Base-by-base conservation (phyloP, 768 basidiomycete species). In the Xerocomellus dryophilus region DNA sequence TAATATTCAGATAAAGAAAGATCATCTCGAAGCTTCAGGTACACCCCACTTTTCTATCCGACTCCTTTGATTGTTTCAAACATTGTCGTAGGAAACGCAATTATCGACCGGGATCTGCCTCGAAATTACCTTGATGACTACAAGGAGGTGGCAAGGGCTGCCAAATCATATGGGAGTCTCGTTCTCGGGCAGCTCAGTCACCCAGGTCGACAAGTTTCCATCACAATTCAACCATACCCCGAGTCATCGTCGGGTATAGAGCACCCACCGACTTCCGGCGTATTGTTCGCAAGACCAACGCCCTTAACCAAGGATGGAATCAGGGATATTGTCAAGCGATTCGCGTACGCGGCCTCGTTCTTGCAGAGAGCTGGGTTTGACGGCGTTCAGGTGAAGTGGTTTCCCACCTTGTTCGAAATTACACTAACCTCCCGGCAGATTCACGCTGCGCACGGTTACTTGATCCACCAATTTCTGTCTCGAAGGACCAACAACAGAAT, bases 301-400 rank as follows among this genome's bases (percentile, higher is more conserved):
- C 71, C 76, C 1, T 65, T 85, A 34, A 80, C 78, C 0, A 66
- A 64, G 0, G 65, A 62, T 0, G 84, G 84, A 43, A 79, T 85
- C 45, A 61, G 70, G 39, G 78, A 83, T 50, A 79, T 80, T 52
- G 65, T 79, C 20, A 32, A 69, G n/a, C 67, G 78, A 11, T 87
- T 79, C 59, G 79, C 74, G 6, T 69, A 73, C 14, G 83, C 81
- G 2, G 84, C 86, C 4, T 71, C 71, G 25, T 82, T 82, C 11
- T 72, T 85, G 10, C 61, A 74, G 43, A 59, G 62, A 20, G 85
- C 86, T 25, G 86, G 84, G 0, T 89, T 89, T 57, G 87, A 90
- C 55, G 88, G 86, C 14, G 73, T 81, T 5, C 81, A 85, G 69
- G 70, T 78, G 40, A 56, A 27, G 3, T 10, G 14, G 43, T 36